phyloP scores from a whole-genome alignment of 257 asterid genomes.

The Mentha longifolia region DNA sequence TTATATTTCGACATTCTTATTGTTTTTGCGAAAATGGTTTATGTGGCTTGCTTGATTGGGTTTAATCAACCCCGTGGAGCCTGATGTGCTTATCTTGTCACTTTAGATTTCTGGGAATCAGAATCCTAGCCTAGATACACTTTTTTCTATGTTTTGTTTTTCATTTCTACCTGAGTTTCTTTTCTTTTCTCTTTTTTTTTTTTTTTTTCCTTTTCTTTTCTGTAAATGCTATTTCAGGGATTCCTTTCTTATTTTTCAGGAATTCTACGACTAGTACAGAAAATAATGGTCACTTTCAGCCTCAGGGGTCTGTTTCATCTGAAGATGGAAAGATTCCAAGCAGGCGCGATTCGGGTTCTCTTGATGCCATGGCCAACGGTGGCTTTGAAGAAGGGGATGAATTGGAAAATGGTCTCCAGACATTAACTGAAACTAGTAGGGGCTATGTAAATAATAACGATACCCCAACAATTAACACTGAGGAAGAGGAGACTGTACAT shows the following conservation, averaged over 20 bases:
- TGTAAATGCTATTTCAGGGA: neutral
- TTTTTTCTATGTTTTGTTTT: neutral
- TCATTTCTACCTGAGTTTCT: neutral
- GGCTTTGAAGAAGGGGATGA: conserved; percentile 36
- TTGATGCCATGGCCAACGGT: conserved; percentile 43
- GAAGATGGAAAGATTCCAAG: conserved; percentile 39
- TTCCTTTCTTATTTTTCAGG: conserved; percentile 39
- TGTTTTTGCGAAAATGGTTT: conserved; percentile 5
- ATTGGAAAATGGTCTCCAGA: conserved; percentile 46
- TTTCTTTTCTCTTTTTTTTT: neutral
- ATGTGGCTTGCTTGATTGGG: neutral
- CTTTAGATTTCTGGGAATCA: neutral
- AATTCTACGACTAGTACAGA: conserved; percentile 26
- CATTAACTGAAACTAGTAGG: conserved; percentile 44
- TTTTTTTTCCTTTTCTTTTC: neutral
- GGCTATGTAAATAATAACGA: conserved; percentile 62
- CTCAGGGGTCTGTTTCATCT: conserved; percentile 45
- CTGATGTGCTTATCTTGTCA: neutral
- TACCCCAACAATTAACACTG: conserved; percentile 42
- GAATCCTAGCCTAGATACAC: neutral
- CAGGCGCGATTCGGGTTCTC: conserved; percentile 44
- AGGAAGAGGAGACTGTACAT: conserved; percentile 63
- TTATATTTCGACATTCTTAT: neutral
- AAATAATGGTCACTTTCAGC: conserved; percentile 42
- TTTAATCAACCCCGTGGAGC: neutral